Evolutionary conservation across 1,284 basidiomycete species (phyloP), one percentile per base, ranked within the genome.

Genomic region (Ganoderma multipileum): DNA sequence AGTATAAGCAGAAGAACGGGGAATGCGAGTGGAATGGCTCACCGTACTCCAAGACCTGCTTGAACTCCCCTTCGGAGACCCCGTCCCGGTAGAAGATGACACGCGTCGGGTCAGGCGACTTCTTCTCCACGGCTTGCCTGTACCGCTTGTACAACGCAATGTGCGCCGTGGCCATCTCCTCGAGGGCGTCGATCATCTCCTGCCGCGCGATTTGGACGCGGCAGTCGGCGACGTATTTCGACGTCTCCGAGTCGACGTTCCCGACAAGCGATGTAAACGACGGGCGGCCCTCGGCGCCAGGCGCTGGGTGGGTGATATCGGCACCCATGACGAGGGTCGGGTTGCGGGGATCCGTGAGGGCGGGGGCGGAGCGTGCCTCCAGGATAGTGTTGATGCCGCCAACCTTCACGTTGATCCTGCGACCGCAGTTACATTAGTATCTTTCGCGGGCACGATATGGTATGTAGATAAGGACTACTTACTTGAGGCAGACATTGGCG

Each of bases 11-110:
- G 55, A 5, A 16, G 14, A 38, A 2, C 5, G 28, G 12, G 42
- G 12, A 11, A 41, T 12, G 41, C 23, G 1, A 23, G n/a, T 23
- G 50, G 2, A 4, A 26, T 12, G 20, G 52, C 41, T 16, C n/a
- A 66, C 77, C 90, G 0, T 77, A 61, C 2, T 76, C 70, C 0
- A 78, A 80, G 0, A 89, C 85, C 2, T 74, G 73, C 8, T 76
- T 74, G 62, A 85, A 88, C 69, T 91, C 89, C 0, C 89, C 89
- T 69, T 91, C 90, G 0, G 88, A 90, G 0, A 92, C 81, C 0
- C 90, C 90, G 75, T 91, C 90, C 2, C 90, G 81, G 79, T 83
- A 91, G 68, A 90, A 84, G 0, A 89, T 71, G 3, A 91, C 47
- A 42, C 33, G 50, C 61, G 5, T 57, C 28, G 20, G 38, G 23